Evolutionary conservation across 768 basidiomycete species (phyloP), one percentile per base, ranked within the genome.

Genomic region (Pleurotus salmoneostramineus): DNA sequence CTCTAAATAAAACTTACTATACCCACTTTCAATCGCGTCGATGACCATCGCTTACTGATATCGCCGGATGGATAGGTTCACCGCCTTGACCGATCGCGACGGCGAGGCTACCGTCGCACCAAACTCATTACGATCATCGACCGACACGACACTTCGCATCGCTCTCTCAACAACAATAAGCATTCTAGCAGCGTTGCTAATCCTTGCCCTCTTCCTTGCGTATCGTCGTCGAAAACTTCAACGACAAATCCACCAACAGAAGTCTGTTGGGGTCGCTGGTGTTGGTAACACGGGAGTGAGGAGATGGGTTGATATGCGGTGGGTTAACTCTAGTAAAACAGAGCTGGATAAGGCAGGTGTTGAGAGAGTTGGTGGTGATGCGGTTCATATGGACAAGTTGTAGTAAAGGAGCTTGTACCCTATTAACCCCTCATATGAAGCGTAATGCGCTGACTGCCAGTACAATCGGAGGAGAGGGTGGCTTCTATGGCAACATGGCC

Each of bases 401-500:
- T 27, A 27, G 21, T 27, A 27, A 27, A 27, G 21, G 21, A 27
- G 21, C 21, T 1, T 1, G 21, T 27, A 27, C 21, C 21, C 21
- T 27, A 27, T 27, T 27, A 27, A 27, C 21, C 21, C 21, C 21
- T 27, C 1, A 27, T 27, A 27, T 27, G 21, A 27, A 27, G 21
- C 2, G 21, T 27, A 27, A 27, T 27, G 21, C 21, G 21, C 21
- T 27, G 21, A 27, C 21, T 27, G 21, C 2, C 3, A 27, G 21
- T 27, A 27, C 21, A 27, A 27, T 27, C 21, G 21, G 21, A 27
- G 21, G 21, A 27, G 21, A 27, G 21, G 2, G 21, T 27, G 3
- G 21, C 21, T 27, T 40, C n/a, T 34, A 58, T 46, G 77, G 76
- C 78, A 77, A 77, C 76, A 76, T 80, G 78, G 78, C 79, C 79